Evolutionary conservation across 768 basidiomycete species (phyloP), one percentile per base, ranked within the genome.

Genomic region (Phlebiopsis gigantea): DNA sequence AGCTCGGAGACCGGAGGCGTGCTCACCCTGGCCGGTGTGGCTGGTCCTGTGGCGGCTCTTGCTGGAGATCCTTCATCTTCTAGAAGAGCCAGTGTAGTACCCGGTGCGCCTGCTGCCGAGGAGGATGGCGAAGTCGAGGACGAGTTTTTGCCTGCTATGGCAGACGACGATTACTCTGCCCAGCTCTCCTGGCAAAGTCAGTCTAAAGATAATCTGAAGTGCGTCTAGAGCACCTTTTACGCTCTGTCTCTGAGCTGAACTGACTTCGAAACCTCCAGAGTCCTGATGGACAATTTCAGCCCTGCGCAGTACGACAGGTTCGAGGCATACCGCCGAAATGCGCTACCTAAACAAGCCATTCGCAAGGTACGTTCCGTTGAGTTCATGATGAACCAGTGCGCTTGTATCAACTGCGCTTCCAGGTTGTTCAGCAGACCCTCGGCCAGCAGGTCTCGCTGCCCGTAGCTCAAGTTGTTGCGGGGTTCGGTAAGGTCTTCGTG

Each of bases 401-500:
- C 34, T 10, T 34, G 1, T 41, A n/a, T 39, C 5, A 55, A 7
- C 24, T 12, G n/a, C n/a, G 6, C 31, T 17, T 52, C 5, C 59
- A 93, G 90, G 83, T 93, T 28, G 88, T 96, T 60, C 90, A 92
- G 65, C 88, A 92, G 69, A 80, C 82, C 0, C 75, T 85, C 0
- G 86, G 86, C 15, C 87, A 91, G 57, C 88, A 92, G 63, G 89
- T 90, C 5, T 91, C 91, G 3, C 85, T 86, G 63, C 89, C 90
- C 2, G 88, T 95, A 4, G 87, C 93, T 1, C 92, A 93, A 60
- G 83, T 94, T 44, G 87, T 95, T 2, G 91, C 92, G 4, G 93
- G 93, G 58, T 88, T 96, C 56, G 79, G 82, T 12, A 96, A 95
- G 66, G 91, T 95, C 0, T 95, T 93, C 58, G 91, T 96, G 2